These are phyloP conservation scores for Macrolepiota fuliginosa DNA, from an alignment of 768 basidiomycete genomes.

Conservation along the genomic window DNA sequence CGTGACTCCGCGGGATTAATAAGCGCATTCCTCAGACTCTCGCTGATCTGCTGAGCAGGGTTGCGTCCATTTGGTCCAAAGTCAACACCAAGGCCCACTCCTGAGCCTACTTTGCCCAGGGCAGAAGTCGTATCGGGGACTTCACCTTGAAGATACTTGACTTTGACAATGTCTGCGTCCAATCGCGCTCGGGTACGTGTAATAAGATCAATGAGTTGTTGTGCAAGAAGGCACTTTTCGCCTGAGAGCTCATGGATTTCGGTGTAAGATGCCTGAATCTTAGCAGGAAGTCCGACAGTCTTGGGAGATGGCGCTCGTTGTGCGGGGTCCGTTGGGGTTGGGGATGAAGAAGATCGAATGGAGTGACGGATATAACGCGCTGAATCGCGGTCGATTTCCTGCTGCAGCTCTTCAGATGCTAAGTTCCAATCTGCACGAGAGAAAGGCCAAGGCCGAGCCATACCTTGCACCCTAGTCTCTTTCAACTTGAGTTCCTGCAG, in stretches of 20 bases:
- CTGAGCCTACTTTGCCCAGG: background rate
- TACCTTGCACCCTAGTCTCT: conserved; percentile 43
- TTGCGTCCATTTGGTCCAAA: conserved; percentile 27
- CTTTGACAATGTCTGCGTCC: conserved; percentile 47
- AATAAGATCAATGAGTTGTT: conserved; percentile 48
- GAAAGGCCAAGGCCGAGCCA: conserved; percentile 17
- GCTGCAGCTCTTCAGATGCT: conserved; percentile 38
- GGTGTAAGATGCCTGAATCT: conserved; percentile 42
- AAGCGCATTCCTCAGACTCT: conserved; percentile 41
- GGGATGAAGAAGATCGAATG: conserved; percentile 27
- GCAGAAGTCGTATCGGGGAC: conserved; percentile 24
- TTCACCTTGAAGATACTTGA: conserved; percentile 47
- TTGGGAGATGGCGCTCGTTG: conserved; percentile 37
- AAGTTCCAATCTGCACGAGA: background rate
- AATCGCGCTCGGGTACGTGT: conserved; percentile 45
- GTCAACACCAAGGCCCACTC: conserved; percentile 14
- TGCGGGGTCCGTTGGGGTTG: conserved; percentile 22
- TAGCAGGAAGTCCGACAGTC: conserved; percentile 34
- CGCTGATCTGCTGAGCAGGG: conserved; percentile 39
- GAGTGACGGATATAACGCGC: conserved; percentile 49
- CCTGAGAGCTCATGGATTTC: conserved; percentile 42
- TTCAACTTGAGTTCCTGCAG: conserved; percentile 50
- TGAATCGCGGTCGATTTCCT: conserved; percentile 48
- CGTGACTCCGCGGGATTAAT: conserved; percentile 28
- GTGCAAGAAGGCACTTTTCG: conserved; percentile 46